Base-by-base conservation (phyloP, 1,139 yeast species). In the Lodderomyces margitis region DNA sequence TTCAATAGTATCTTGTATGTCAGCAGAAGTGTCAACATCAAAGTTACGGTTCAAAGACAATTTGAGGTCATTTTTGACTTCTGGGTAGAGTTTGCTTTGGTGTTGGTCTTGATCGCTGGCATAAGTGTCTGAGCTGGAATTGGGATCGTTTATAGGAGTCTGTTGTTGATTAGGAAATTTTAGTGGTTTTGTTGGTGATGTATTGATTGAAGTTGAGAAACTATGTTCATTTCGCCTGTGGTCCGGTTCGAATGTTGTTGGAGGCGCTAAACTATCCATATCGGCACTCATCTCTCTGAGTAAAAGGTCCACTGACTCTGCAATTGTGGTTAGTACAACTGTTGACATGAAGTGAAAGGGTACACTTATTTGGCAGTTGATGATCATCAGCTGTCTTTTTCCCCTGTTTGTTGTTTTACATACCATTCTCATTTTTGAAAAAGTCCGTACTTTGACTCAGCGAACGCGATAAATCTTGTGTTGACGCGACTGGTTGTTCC, bases 121-220 rank as follows among this genome's bases (percentile, higher is more conserved):
- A 39, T 60, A 70, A 8, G 78, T 72, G 41, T 71, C 78, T 4
- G 75, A 65, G 43, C 71, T 64, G 4, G 75, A 69, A 47, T 63
- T 67, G 46, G 65, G 64, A 42, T 61, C 70, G 44, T 43, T 27
- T 12, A 15, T 15, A 11, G 19, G 8, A 44, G 43, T 38, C 40
- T 46, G 38, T 47, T 45, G 33, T 49, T 41, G 30, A 9, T 49
- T 51, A 10, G 66, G 64, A 45, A 60, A 62, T 25, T 58, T 58
- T 25, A 64, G 57, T 8, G 71, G 74, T 45, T 65, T 66, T 11
- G 64, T 62, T n/a, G 72, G 72, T 2, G 70, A 64, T 31, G 53
- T 59, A 34, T 38, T 44, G 20, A 46, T 43, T 9, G 53, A 41
- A 16, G 24, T 45, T 23, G 43, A 24, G 12, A 28, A 28, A 19